Percentiles rank a stretch among this genome's conserved stretches.
phyloP scores from a whole-genome alignment of 192 early-diverging fungal species.

The Linnemannia zychae region DNA sequence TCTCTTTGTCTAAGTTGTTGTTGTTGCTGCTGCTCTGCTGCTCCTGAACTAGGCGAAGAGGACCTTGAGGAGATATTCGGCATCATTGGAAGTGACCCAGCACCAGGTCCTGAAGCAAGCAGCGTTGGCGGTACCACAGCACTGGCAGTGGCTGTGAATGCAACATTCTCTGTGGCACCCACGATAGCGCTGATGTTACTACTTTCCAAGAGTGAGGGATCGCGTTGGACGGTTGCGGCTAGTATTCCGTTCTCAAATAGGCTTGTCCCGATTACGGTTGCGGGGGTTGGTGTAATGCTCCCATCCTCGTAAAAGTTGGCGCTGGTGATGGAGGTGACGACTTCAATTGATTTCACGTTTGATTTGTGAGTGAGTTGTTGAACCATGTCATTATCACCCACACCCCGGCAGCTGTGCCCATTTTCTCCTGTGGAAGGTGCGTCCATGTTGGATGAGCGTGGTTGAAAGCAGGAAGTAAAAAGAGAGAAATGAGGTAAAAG shows the following conservation, averaged over 20 bases:
- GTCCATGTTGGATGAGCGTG: too few relatives aligned
- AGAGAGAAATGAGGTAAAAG: too few relatives aligned
- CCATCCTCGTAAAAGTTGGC: conserved; percentile 31
- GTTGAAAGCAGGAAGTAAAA: too few relatives aligned
- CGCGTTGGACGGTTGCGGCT: conserved; percentile 13
- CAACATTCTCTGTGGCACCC: not conserved
- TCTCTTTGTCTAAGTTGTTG: conserved; percentile 41
- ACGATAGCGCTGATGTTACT: not conserved
- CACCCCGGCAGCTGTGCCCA: too few relatives aligned
- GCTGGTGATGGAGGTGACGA: conserved; percentile 23
- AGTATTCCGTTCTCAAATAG: conserved; percentile 36
- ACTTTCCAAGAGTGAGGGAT: not conserved
- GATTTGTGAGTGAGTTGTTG: not conserved
- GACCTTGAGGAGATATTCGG: conserved; percentile 15
- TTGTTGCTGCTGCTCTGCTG: conserved; percentile 13
- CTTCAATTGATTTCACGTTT: conserved; percentile 10
- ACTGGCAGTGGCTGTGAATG: not conserved
- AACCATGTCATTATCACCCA: not conserved
- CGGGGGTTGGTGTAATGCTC: conserved; percentile 29
- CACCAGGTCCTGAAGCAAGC: not conserved
- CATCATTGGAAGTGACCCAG: not conserved
- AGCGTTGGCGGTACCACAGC: not conserved
- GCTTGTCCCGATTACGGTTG: conserved; percentile 14
- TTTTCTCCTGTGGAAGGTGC: too few relatives aligned
- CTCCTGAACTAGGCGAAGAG: not conserved